Base-by-base conservation (phyloP, 1,139 yeast genomes). In the Pneumocystis jirovecii region DNA sequence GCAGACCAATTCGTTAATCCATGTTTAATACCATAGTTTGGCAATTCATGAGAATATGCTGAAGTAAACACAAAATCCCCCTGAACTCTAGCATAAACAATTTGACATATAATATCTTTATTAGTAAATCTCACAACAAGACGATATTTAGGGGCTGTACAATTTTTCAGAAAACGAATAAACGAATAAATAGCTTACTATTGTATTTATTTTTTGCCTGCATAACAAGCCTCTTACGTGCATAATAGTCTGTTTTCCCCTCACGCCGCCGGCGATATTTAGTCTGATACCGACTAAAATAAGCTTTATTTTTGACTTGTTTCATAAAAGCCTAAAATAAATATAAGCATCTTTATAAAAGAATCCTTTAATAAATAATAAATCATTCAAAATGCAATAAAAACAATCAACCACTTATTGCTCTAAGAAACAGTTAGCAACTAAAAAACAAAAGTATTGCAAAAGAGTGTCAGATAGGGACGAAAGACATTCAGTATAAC, bases 1-100 rank as follows among this genome's bases (percentile, higher is more conserved):
- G 98, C 97, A 70, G 98, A 82, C 99, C 99, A 93, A 95, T 95
- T 95, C 80, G 98, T 93, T 80, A 93, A 87, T 88, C 99, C 99
- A 82, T 89, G 96, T 79, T 83, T 84, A 78, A 93, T 89, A 78
- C 99, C 99, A 85, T 89, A 93, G 78, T 83, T 85, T 84, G 98
- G 97, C 77, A 93, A 86, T 84, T 93, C 99, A 78, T 93, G 98
- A 72, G 98, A 84, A 85, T 93, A 95, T 78, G 99, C 99, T 79
- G 97, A 95, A 74, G 96, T 84, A 78, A 93, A 84, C 70, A 93
- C 97, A 77, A 88, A 75, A 80, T 93, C 99, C 82, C 98, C 98
- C 74, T 95, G 86, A 81, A 93, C 87, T 82, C 93, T 93, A 73
- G 98, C 91, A 71, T 96, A 89, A 74, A 93, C 83, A 75, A 93